A percentile compares a stretch with the other conserved stretches of the same genome.
These are phyloP conservation scores for Epipyxis sp. DNA, from an alignment of 108 stramenopile species.

Conservation along the genomic window DNA sequence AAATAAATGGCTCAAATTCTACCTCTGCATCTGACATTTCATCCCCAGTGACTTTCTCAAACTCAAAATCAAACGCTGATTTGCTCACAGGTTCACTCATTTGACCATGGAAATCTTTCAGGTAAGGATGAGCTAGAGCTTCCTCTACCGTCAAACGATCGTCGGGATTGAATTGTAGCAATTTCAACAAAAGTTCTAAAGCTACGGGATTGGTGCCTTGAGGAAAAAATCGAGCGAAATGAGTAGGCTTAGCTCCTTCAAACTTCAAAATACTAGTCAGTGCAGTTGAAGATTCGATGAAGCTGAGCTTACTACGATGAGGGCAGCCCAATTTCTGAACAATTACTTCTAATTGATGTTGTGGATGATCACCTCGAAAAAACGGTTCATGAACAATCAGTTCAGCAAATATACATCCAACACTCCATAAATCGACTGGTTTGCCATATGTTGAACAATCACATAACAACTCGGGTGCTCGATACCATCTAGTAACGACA, in stretches of 20 bases:
- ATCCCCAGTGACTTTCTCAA: neutral
- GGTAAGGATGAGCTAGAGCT: constrained; percentile 63
- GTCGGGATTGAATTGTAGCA: constrained; percentile 58
- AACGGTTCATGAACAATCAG: constrained; percentile 24
- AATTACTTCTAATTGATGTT: constrained; percentile 29
- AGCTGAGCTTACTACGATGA: neutral
- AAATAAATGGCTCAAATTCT: too few species aligned
- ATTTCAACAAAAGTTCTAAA: constrained; percentile 30
- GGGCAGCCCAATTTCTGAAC: neutral
- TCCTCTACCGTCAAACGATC: constrained; percentile 55
- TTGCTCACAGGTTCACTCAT: constrained; percentile 9
- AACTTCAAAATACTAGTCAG: constrained; percentile 6
- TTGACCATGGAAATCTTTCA: constrained; percentile 56
- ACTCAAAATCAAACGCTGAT: constrained; percentile 8
- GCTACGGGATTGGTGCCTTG: neutral
- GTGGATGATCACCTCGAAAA: constrained; percentile 24
- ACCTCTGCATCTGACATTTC: too few species aligned
- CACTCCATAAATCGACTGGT: constrained; percentile 28
- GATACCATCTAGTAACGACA: constrained; percentile 98
- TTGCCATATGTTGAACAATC: constrained; percentile 37
- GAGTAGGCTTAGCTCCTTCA: neutral
- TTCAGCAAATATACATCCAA: constrained; percentile 31
- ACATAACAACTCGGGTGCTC: constrained; percentile 81
- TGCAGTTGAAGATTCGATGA: neutral
- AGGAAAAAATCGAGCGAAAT: constrained; percentile 13